Evolutionary conservation across 1,284 basidiomycete genomes (phyloP), one percentile per base, ranked within the genome.

Genomic region (Trichosporon sp.): DNA sequence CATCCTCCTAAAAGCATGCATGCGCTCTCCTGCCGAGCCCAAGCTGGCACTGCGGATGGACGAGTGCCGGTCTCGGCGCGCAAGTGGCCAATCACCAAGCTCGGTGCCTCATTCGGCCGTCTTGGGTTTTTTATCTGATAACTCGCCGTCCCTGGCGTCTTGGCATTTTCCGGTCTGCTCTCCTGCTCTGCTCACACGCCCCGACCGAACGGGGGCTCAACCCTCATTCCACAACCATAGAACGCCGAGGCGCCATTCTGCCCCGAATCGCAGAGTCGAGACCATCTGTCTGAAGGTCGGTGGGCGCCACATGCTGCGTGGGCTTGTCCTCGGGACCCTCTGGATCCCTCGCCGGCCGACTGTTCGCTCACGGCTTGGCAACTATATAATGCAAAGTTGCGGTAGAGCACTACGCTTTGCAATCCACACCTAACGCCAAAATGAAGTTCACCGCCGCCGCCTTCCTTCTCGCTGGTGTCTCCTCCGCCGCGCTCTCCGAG

Each of bases 361-460:
- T 14, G 14, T 31, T 31, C 21, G 2, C 11, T 26, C 10, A 19
- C 26, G 11, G 12, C 11, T 10, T 19, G 31, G 26, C 26, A 10
- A 10, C 21, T 31, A 12, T 59, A 59, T 32, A 59, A 12, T 7
- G 6, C 10, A 11, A 12, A 12, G 14, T 26, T 26, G 26, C 26
- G 26, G 26, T 26, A 26, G 26, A 26, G 26, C 26, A 26, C 26
- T 26, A 26, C 26, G 26, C 26, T 26, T 26, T 26, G 26, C 26
- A 26, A 26, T 26, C 26, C 26, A 26, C 26, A 26, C 26, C 26
- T 26, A 21, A 40, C 67, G 64, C 32, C 46, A 37, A 37, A 37
- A 76, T 74, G 75, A 70, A 74, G 67, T 67, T 68, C 61, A 56
- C 48, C 51, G 43, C 65, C 54, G 69, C 73, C 63, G 68, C 69